Percentiles rank a stretch among this genome's conserved stretches.
These are phyloP conservation scores for Excoecaria agallocha DNA, from an alignment of 345 rosid species.

Conservation along the genomic window DNA sequence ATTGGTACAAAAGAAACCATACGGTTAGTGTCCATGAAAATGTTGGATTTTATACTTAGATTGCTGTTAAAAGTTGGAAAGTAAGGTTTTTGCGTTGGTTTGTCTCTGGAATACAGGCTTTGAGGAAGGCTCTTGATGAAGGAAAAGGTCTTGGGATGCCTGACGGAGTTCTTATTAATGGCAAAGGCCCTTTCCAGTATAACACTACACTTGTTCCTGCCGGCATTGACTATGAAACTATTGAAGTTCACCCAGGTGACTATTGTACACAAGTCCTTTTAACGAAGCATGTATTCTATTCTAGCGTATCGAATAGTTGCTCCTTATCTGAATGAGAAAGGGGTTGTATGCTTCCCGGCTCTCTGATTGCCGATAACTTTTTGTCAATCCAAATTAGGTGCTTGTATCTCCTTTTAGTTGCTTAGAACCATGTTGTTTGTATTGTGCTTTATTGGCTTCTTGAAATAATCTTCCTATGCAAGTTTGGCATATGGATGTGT, in stretches of 20 bases:
- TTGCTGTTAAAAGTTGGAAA: background rate
- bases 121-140: conserved; percentile 85
- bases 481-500: background rate
- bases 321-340: background rate
- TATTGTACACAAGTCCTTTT: conserved; percentile 9
- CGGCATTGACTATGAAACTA: conserved; percentile 67
- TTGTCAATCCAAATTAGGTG: background rate
- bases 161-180: conserved; percentile 91
- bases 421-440: background rate
- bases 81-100: background rate
- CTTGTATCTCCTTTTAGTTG: background rate
- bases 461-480: background rate
- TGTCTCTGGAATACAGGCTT: conserved; percentile 50
- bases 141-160: conserved; percentile 97
- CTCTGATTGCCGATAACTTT: background rate
- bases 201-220: conserved; percentile 80
- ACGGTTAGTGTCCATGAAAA: conserved; percentile 54
- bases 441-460: background rate
- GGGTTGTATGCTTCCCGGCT: background rate
- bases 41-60: background rate
- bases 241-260: conserved; percentile 89
- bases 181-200: conserved; percentile 94
- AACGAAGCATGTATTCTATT: background rate
- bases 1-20: conserved; percentile 93
- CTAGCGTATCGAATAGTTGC: background rate